These are phyloP conservation scores for Pleurotus eryngii DNA, from an alignment of 768 basidiomycete genomes.

Conservation along the genomic window DNA sequence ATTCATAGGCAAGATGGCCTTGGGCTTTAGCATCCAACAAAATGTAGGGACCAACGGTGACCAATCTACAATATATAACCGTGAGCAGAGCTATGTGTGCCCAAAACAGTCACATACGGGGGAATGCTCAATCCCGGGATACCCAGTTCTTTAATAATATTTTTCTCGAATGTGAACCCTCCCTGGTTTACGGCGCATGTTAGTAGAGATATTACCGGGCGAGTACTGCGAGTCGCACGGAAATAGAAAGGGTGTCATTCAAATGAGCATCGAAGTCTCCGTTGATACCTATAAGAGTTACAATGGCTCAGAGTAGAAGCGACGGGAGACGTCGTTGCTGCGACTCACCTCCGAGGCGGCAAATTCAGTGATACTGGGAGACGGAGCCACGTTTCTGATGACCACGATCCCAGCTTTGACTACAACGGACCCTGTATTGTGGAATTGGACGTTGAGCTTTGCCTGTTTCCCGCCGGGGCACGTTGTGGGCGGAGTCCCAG, in stretches of 20 bases:
- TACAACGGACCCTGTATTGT: conserved; percentile 8
- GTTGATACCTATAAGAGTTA: conserved; percentile 15
- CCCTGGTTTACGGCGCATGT: conserved; percentile 14
- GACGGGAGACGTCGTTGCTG: background rate
- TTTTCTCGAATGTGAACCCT: conserved; percentile 22
- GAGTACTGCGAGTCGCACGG: conserved; percentile 13
- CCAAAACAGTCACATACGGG: conserved; percentile 17
- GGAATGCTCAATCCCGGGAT: conserved; percentile 30
- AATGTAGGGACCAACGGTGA: conserved; percentile 38
- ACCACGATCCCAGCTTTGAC: conserved; percentile 22
- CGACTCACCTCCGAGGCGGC: conserved; percentile 17
- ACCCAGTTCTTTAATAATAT: conserved; percentile 26
- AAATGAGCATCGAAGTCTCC: conserved; percentile 26
- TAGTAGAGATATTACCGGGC: background rate
- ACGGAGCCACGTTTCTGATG: conserved; percentile 23
- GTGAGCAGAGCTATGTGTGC: background rate
- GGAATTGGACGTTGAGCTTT: background rate
- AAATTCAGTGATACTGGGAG: conserved; percentile 22
- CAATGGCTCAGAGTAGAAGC: background rate
- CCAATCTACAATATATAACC: conserved; percentile 22
- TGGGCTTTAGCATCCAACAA: conserved; percentile 24
- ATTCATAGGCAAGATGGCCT: conserved; percentile 24
- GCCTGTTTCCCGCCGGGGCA: background rate
- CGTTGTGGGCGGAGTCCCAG: background rate
- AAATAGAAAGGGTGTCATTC: conserved; percentile 19